Base-by-base conservation (phyloP, 768 basidiomycete genomes). In the Russula sp. region DNA sequence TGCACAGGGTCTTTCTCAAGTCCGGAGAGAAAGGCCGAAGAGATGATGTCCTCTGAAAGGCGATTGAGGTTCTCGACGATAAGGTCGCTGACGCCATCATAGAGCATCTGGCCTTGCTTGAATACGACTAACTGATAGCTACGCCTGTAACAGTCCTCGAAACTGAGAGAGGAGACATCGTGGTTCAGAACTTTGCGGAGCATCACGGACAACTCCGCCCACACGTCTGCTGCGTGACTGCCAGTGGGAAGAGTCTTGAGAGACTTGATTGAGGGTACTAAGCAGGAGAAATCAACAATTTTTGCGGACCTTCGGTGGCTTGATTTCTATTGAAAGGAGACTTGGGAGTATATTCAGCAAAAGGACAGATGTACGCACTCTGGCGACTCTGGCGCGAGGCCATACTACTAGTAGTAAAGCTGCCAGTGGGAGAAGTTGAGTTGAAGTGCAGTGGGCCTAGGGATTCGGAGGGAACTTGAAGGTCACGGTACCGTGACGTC, bases 111-210 rank as follows among this genome's bases (percentile, higher is more conserved):
- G 2, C 93, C 94, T 57, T 88, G 82, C 72, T 90, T 91, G 71
- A 87, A 82, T 3, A 97, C 81, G 4, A 96, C 94, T 83, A 98
- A 85, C 71, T 94, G 94, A 76, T 97, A 97, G 22, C 88, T 92
- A 73, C 89, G 94, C 48, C 95, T 83, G 73, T 97, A 93, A 68
- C 93, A 91, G 76, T 95, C 94, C 73, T 98, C 92, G 69, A 89
- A 94, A n/a, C 87, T 90, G 39, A 99, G 83, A 69, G 85, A 87
- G 53, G 85, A 84, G 4, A 94, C 92, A 73, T 96, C 92, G 75
- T 96, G 92, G 69, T 91, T 88, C 73, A 95, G 93, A 55, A 99
- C 98, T 79, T 95, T 92, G 61, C 84, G 81, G 68, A 99, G 95
- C 67, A 97, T 97, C 64, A 80, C 78, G 11, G 91, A 79, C 10